Percentiles rank a stretch among this genome's conserved stretches.
phyloP scores from a whole-genome alignment of 73 alveolate genomes.

The Paramecium primaurelia region DNA sequence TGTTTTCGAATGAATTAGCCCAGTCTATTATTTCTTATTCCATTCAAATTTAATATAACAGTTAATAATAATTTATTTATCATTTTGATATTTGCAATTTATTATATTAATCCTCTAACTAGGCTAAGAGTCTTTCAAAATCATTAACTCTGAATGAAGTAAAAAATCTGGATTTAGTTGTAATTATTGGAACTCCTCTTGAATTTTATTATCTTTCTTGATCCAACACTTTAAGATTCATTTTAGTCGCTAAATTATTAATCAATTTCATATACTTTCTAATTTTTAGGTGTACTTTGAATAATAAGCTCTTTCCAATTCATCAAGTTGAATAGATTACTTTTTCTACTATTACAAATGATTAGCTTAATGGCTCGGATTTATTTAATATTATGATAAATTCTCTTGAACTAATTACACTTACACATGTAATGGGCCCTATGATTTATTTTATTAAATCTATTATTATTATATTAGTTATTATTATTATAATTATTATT shows the following conservation, averaged over 20 bases:
- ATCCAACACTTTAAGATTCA: background rate
- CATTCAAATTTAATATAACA: slow-evolving; percentile 14
- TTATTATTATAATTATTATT: background rate
- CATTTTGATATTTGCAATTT: slow-evolving; percentile 19
- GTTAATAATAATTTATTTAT: background rate
- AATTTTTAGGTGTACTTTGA: slow-evolving; percentile 2
- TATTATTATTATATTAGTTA: background rate
- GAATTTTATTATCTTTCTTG: background rate
- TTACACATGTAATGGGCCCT: background rate
- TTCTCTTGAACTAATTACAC: background rate
- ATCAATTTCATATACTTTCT: background rate
- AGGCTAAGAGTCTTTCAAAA: background rate
- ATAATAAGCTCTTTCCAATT: slow-evolving; percentile 20
- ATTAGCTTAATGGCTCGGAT: background rate
- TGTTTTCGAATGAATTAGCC: background rate
- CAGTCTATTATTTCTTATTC: slow-evolving; percentile 43
- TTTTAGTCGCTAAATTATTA: background rate
- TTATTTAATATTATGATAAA: background rate
- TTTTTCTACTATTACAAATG: background rate
- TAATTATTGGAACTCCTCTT: background rate
- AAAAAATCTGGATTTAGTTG: slow-evolving; percentile 14
- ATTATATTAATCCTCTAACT: slow-evolving; percentile 43
- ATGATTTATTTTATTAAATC: background rate
- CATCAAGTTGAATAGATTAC: background rate
- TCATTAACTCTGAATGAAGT: background rate